A percentile compares a stretch with the other conserved stretches of the same genome.
phyloP scores from a whole-genome alignment of 2,329 filamentous ascomycete genomes.

The Pseudogymnoascus sp. region DNA sequence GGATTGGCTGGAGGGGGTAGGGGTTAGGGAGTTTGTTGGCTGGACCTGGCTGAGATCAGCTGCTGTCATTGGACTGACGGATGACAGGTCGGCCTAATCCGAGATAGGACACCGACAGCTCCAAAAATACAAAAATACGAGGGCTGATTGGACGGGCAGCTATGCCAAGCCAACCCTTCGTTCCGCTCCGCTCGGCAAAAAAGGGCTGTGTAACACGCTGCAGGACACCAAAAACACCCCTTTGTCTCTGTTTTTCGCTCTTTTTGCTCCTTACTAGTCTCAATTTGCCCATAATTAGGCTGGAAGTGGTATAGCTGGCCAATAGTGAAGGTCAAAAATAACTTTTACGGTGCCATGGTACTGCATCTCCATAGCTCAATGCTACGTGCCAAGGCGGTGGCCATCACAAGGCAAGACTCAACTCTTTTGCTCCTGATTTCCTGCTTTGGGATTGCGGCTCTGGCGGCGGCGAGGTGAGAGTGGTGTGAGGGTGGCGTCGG shows the following conservation, averaged over 20 bases:
- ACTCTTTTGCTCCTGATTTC: background rate
- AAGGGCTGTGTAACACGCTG: background rate
- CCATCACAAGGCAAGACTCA: background rate
- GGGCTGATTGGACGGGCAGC: background rate
- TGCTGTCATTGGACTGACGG: background rate
- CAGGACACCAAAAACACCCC: background rate
- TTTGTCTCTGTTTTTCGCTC: background rate
- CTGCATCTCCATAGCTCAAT: background rate
- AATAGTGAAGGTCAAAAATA: background rate
- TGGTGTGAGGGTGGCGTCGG: background rate
- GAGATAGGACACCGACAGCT: background rate
- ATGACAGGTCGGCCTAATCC: background rate
- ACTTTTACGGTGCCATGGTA: background rate
- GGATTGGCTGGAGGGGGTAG: background rate
- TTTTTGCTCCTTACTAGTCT: background rate
- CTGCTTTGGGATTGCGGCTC: background rate
- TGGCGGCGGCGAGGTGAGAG: background rate
- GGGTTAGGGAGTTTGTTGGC: background rate
- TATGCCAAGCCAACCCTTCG: background rate
- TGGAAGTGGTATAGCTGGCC: background rate
- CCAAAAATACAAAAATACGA: background rate
- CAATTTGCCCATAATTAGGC: background rate
- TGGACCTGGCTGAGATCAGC: background rate
- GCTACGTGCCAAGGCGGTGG: background rate
- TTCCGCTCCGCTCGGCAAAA: background rate